Conservation (phyloP, 2,329 filamentous ascomycete genomes). For the Botrytis squamosa region DNA sequence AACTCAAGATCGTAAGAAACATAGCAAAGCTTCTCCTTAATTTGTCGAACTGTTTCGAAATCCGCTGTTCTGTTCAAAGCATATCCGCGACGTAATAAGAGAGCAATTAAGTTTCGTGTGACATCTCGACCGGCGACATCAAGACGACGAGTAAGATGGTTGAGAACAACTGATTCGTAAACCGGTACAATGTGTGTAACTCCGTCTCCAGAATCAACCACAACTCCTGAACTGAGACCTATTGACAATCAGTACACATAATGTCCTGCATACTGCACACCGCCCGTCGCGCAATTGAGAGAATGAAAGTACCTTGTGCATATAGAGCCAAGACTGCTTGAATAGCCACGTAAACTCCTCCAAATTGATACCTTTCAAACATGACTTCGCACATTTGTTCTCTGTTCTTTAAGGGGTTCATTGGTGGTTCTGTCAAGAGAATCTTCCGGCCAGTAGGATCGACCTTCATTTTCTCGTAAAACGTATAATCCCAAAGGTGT, state of each 20-base stretch:
- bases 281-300: neutral
- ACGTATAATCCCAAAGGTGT: constrained; percentile 99
- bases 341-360: constrained; percentile 96
- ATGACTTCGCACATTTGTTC: constrained; percentile 99
- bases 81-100: constrained; percentile 90
- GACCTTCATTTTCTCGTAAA: constrained; percentile 93
- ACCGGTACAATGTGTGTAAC: constrained; percentile 98
- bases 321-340: constrained; percentile 96
- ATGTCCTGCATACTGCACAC: constrained; percentile 21
- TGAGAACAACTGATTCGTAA: constrained; percentile 96
- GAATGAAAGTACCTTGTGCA: constrained; percentile 70
- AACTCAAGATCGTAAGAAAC: constrained; percentile 97
- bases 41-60: constrained; percentile 97
- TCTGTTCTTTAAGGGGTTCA: constrained; percentile 95
- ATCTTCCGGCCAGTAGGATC: constrained; percentile 93
- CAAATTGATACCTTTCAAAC: constrained; percentile 96
- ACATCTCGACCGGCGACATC: constrained; percentile 97
- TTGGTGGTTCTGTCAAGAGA: constrained; percentile 91
- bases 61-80: constrained; percentile 97
- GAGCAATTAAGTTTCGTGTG: constrained; percentile 95
- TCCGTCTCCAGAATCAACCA: constrained; percentile 96
- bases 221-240: constrained; percentile 90
- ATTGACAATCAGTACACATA: constrained; percentile 21
- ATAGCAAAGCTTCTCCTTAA: constrained; percentile 99
- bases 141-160: constrained; percentile 89